Evolutionary conservation across 441 rosid genomes (phyloP), one percentile per base, ranked within the genome.

Genomic region (Adansonia madagascariensis): DNA sequence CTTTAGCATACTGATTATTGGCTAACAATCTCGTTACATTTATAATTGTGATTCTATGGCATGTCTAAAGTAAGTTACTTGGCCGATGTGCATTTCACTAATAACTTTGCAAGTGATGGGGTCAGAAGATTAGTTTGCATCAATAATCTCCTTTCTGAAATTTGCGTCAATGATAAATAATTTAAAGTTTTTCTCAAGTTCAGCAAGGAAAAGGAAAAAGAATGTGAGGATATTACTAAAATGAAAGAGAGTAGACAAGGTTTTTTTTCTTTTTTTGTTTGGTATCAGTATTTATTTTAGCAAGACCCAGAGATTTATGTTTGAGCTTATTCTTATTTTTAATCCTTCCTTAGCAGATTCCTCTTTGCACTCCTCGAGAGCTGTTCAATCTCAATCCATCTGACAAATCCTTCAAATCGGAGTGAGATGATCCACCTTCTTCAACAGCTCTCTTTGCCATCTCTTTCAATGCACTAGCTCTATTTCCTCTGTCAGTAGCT

Each of bases 381-480:
- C 35, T 31, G 71, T 44, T 66, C n/a, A 69, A 47, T 69, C 73
- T 12, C 57, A 69, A 47, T 12, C 56, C 59, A 69, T 69, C 43
- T 66, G 49, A 22, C 57, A 69, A 47, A 14, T 8, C 39, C 20
- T 47, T 69, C 20, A 69, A 47, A 12, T 47, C 20, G 14, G 43
- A 22, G 43, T 69, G 56, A 12, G 73, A 69, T 3, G 73, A 69
- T 47, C 73, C 73, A 24, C 57, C 73, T 69, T 69, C 57, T 47
- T 22, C 73, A 12, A 69, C 73, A 69, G 57, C 73, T 8, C 41
- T 14, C 57, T 24, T 47, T 69, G 73, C 73, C 73, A 69, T 49
- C 35, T 12, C 9, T 20, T 47, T 68, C 56, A 22, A 68, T 39
- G 14, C 55, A 14, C 5, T 27, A 11, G 24, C 47, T 35, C 74